Conservation (phyloP, 441 rosid genomes). For the Flueggea neowawraea region DNA sequence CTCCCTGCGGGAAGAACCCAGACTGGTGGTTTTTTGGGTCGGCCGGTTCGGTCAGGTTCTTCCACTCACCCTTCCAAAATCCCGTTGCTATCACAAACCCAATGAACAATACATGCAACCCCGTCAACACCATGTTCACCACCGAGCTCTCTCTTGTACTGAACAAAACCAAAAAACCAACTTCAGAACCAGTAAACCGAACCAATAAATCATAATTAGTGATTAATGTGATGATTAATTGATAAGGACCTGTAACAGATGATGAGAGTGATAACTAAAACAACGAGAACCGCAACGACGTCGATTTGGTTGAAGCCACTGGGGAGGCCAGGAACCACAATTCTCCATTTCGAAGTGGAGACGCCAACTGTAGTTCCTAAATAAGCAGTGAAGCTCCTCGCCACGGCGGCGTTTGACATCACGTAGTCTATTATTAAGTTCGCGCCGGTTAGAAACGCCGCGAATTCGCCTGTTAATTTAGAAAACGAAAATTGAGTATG, state of each 20-base stretch:
- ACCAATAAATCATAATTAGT: background rate
- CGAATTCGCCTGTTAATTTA: conserved; percentile 58
- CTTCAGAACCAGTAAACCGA: too few species aligned
- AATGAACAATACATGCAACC: conserved; percentile 73
- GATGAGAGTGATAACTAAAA: conserved; percentile 54
- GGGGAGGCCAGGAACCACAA: conserved; percentile 35
- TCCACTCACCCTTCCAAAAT: conserved; percentile 58
- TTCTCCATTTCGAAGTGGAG: conserved; percentile 61
- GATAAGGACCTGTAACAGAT: conserved; percentile 55
- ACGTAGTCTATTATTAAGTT: conserved; percentile 88
- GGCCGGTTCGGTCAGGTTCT: conserved; percentile 51
- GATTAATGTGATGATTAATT: too few species aligned
- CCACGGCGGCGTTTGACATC: conserved; percentile 90
- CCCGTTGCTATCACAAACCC: conserved; percentile 66
- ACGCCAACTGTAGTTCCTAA: conserved; percentile 69
- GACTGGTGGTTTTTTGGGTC: conserved; percentile 41
- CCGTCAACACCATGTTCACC: conserved; percentile 73
- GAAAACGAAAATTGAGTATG: background rate
- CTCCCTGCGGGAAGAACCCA: conserved; percentile 76
- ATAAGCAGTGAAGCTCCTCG: conserved; percentile 74
- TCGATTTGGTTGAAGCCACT: conserved; percentile 81
- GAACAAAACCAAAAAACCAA: background rate
- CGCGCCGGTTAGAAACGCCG: conserved; percentile 88
- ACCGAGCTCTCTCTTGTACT: conserved; percentile 78
- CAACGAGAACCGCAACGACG: conserved; percentile 50